phyloP scores from a whole-genome alignment of 495 filamentous ascomycete genomes.

The Friedmanniomyces simplex region DNA sequence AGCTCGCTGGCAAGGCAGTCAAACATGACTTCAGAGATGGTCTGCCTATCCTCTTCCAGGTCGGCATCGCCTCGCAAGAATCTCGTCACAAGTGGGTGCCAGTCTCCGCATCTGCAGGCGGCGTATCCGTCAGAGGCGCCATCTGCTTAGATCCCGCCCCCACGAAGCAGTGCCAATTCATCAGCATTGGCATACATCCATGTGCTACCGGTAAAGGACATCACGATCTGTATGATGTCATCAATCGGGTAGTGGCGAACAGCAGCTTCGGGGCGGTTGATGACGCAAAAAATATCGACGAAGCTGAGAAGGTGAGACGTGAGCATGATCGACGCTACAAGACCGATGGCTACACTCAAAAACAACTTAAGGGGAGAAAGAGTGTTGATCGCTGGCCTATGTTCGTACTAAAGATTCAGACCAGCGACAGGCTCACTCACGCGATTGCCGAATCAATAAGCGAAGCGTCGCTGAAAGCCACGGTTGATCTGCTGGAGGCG shows the following conservation, averaged over 20 bases:
- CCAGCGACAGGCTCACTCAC: slow-evolving; percentile 19
- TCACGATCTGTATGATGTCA: slow-evolving; percentile 63
- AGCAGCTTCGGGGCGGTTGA: slow-evolving; percentile 69
- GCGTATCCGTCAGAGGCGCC: slow-evolving; percentile 52
- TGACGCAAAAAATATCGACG: slow-evolving; percentile 31
- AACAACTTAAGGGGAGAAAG: slow-evolving; percentile 50
- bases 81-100: slow-evolving; percentile 52
- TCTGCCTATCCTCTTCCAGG: slow-evolving; percentile 51
- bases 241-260: slow-evolving; percentile 65
- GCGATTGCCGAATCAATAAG: slow-evolving; percentile 22
- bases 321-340: slow-evolving; percentile 36
- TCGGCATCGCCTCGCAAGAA: slow-evolving; percentile 45
- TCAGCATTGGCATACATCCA: slow-evolving; percentile 55
- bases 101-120: slow-evolving; percentile 50
- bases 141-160: slow-evolving; percentile 61
- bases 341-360: slow-evolving; percentile 42
- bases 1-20: not conserved
- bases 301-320: slow-evolving; percentile 29
- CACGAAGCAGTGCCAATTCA: slow-evolving; percentile 65
- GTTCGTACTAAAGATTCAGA: slow-evolving; percentile 70
- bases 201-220: slow-evolving; percentile 38
- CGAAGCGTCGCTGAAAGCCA: slow-evolving; percentile 37
- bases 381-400: slow-evolving; percentile 78
- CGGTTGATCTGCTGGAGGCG: slow-evolving; percentile 21
- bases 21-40: slow-evolving; percentile 14